Conservation (phyloP, 78 protist genomes). For the Dictyostelium intermedium region DNA sequence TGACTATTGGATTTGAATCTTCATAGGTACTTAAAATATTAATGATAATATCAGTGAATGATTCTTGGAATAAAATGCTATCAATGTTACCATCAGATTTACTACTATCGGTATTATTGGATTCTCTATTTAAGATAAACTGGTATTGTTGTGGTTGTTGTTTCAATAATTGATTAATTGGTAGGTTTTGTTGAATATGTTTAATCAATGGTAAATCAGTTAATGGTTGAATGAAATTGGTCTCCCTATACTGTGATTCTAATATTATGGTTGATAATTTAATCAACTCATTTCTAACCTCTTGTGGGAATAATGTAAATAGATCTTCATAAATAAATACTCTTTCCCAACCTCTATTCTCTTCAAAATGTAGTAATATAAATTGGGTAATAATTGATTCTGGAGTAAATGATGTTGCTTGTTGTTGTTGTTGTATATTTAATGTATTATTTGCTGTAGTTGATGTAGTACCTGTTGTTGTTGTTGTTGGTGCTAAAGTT, state of each 20-base stretch:
- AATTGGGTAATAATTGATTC: constrained; percentile 64
- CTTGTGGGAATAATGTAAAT: constrained; percentile 36
- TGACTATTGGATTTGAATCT: background rate
- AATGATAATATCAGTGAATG: constrained; percentile 60
- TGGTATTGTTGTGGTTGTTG: background rate
- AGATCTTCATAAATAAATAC: constrained; percentile 63
- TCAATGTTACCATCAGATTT: background rate
- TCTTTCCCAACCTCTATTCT: constrained; percentile 69
- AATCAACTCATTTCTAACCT: constrained; percentile 50
- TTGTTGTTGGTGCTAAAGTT: background rate
- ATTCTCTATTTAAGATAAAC: background rate
- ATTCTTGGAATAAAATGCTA: constrained; percentile 31
- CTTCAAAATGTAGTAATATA: constrained; percentile 60
- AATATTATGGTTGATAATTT: constrained; percentile 19
- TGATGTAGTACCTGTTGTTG: background rate
- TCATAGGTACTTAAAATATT: constrained; percentile 39
- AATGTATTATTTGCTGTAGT: background rate
- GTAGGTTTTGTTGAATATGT: constrained; percentile 45
- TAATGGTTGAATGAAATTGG: constrained; percentile 13
- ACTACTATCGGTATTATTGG: background rate
- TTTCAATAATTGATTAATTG: constrained; percentile 10
- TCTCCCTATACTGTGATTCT: constrained; percentile 54
- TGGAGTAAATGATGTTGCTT: background rate
- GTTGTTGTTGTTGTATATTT: background rate
- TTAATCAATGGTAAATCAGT: constrained; percentile 14